These are phyloP conservation scores for Candida ulmi DNA, from an alignment of 805 yeast species.

Conservation along the genomic window DNA sequence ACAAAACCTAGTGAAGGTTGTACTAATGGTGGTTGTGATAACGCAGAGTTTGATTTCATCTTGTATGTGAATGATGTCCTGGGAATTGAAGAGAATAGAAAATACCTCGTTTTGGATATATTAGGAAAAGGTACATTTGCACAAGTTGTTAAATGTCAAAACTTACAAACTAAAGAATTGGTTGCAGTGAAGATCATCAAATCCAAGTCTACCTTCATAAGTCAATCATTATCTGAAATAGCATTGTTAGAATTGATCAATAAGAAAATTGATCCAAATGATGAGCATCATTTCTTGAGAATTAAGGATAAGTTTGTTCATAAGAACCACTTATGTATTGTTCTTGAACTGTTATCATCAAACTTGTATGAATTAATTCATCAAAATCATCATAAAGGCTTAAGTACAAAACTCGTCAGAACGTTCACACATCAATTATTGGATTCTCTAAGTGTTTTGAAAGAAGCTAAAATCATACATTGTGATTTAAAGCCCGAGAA, in stretches of 20 bases:
- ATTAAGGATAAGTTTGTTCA: conserved; percentile 87
- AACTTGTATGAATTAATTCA: conserved; percentile 86
- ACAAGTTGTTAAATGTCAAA: conserved; percentile 93
- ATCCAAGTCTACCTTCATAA: conserved; percentile 83
- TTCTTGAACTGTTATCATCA: conserved; percentile 82
- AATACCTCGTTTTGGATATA: conserved; percentile 83
- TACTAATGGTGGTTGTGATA: conserved; percentile 79
- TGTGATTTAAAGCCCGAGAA: conserved; percentile 98
- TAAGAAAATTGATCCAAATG: conserved; percentile 59
- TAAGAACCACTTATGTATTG: conserved; percentile 87
- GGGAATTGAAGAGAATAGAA: conserved; percentile 79
- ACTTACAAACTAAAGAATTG: conserved; percentile 57
- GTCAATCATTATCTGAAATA: conserved; percentile 89
- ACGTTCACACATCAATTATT: conserved; percentile 75
- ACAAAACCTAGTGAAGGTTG: conserved; percentile 89
- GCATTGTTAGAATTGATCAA: conserved; percentile 78
- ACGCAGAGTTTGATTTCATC: conserved; percentile 84
- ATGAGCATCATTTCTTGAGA: conserved; percentile 69
- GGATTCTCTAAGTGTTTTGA: conserved; percentile 74
- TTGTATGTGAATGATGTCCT: conserved; percentile 90
- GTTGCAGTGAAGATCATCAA: conserved; percentile 94
- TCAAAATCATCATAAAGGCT: conserved; percentile 91
- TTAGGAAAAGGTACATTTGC: conserved; percentile 98
- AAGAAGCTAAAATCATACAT: conserved; percentile 81
- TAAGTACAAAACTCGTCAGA: conserved; percentile 72